phyloP scores from a whole-genome alignment of 768 basidiomycete genomes.

The Naganishia randhawae region DNA sequence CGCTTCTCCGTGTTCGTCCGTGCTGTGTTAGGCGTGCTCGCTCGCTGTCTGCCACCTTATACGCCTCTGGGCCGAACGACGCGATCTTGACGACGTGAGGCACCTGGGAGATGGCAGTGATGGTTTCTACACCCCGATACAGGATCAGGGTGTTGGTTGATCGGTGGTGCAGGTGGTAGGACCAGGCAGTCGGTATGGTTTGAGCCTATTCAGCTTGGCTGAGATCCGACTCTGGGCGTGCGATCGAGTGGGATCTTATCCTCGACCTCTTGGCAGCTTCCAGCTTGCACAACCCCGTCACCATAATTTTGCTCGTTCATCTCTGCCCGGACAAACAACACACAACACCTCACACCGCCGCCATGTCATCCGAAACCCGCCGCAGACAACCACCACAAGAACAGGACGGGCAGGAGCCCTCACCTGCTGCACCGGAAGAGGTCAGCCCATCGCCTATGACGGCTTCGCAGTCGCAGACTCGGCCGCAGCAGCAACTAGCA shows the following conservation, averaged over 20 bases:
- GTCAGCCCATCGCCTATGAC: neutral
- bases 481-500: neutral
- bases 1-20: neutral
- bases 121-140: neutral
- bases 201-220: neutral
- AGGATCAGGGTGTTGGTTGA: neutral
- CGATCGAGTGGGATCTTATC: neutral
- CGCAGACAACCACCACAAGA: neutral
- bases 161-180: neutral
- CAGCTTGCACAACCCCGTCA: neutral
- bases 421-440: neutral
- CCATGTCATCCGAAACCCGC: slow-evolving; percentile 1
- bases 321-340: neutral
- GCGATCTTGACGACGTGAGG: slow-evolving; percentile 13
- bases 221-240: neutral
- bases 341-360: neutral
- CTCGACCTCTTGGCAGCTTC: neutral
- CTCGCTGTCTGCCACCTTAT: slow-evolving; percentile 19
- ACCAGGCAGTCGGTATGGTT: neutral
- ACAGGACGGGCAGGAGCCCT: neutral
- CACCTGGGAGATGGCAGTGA: slow-evolving; percentile 22
- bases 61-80: slow-evolving; percentile 3
- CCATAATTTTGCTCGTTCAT: neutral
- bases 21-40: neutral
- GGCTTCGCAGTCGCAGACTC: neutral